Conservation (phyloP, 192 early-diverging fungal genomes). For the Coemansia asiatica region DNA sequence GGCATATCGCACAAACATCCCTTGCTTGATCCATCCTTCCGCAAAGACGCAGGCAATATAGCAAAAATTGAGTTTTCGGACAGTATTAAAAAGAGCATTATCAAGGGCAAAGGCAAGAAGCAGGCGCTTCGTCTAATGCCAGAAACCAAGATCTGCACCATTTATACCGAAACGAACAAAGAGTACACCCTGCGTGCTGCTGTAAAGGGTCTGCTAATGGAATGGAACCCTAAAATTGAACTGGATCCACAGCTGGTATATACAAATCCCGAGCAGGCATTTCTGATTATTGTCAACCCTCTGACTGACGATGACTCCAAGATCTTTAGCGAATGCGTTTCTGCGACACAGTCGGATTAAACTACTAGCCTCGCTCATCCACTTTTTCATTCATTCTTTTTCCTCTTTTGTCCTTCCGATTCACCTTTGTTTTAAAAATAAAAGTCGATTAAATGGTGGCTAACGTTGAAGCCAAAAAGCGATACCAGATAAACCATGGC, state of each 20-base stretch:
- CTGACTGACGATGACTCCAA: slow-evolving; percentile 22
- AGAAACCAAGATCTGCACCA: slow-evolving; percentile 38
- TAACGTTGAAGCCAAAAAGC: slow-evolving; percentile 76
- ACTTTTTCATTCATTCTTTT: not conserved
- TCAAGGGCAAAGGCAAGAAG: slow-evolving; percentile 49
- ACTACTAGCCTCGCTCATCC: not conserved
- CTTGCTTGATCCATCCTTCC: slow-evolving; percentile 10
- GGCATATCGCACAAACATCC: slow-evolving; percentile 39
- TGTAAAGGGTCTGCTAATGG: slow-evolving; percentile 38
- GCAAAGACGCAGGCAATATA: slow-evolving; percentile 11
- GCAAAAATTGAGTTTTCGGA: slow-evolving; percentile 28
- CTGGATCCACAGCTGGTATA: slow-evolving; percentile 18
- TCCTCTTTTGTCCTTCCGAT: not conserved
- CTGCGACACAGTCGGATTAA: not conserved
- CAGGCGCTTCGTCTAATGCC: slow-evolving; percentile 34
- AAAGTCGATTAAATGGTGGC: slow-evolving; percentile 66
- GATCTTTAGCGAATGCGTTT: slow-evolving; percentile 35
- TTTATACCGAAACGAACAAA: slow-evolving; percentile 17
- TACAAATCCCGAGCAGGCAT: slow-evolving; percentile 15
- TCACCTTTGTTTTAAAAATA: slow-evolving; percentile 63
- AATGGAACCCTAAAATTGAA: slow-evolving; percentile 42
- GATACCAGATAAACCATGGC: slow-evolving; percentile 62
- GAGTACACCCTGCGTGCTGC: slow-evolving; percentile 33
- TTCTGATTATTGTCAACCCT: slow-evolving; percentile 43
- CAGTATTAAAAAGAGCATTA: slow-evolving; percentile 27